Percentiles rank a stretch among this genome's conserved stretches.
Conservation (phyloP, 305 asterid species). For the Salvia sclarea region DNA sequence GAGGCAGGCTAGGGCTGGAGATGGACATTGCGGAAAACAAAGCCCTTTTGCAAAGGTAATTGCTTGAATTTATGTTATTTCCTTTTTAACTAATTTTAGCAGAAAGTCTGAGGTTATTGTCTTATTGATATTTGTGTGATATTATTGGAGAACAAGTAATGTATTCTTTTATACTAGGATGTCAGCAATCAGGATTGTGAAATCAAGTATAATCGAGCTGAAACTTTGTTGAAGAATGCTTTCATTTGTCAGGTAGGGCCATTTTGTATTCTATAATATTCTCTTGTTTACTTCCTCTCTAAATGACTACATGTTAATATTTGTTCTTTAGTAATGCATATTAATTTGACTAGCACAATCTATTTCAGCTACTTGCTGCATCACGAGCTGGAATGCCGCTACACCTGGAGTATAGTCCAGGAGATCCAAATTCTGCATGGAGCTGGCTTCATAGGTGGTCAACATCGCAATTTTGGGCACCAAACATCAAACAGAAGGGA, state of each 20-base stretch:
- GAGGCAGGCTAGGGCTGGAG: slow-evolving; percentile 42
- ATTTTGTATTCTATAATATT: not conserved
- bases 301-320: not conserved
- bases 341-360: not conserved
- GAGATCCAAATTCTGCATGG: slow-evolving; percentile 52
- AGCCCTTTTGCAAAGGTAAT: slow-evolving; percentile 40
- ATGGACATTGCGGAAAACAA: slow-evolving; percentile 34
- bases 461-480: slow-evolving; percentile 41
- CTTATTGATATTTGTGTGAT: too few relatives aligned
- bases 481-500: slow-evolving; percentile 26
- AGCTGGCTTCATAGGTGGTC: slow-evolving; percentile 63
- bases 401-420: slow-evolving; percentile 43
- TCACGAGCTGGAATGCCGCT: slow-evolving; percentile 45
- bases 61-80: slow-evolving; percentile 3
- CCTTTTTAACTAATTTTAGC: not conserved
- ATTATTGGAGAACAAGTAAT: not conserved
- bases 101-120: too few relatives aligned
- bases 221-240: slow-evolving; percentile 35
- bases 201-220: slow-evolving; percentile 17
- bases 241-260: slow-evolving; percentile 43
- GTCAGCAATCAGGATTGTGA: slow-evolving; percentile 33
- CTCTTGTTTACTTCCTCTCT: slow-evolving; percentile 4
- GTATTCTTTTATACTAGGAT: slow-evolving; percentile 32
- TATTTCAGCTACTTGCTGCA: slow-evolving; percentile 53
- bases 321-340: not conserved